Evolutionary conservation across 2,329 filamentous ascomycete species (phyloP).

Genomic region (Trichoderma sp.): DNA sequence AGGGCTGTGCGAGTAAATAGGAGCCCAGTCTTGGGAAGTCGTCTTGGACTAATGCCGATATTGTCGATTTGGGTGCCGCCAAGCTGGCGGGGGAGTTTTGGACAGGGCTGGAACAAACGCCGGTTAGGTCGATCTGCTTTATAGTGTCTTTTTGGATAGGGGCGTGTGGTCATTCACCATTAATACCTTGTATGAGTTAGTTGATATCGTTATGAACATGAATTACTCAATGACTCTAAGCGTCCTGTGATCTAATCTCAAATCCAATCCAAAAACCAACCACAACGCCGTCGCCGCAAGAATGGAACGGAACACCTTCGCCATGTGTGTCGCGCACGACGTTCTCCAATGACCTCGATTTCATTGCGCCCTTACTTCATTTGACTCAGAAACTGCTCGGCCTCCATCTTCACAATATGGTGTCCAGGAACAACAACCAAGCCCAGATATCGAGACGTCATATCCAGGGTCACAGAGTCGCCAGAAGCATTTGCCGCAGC

Average conservation of each 20-base stretch:
- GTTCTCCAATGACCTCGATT: background rate
- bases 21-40: constrained; percentile 16
- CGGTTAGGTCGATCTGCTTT: constrained; percentile 31
- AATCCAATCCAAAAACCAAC: background rate
- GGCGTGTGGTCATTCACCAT: constrained; percentile 37
- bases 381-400: constrained; percentile 73
- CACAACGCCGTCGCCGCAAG: background rate
- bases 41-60: constrained; percentile 26
- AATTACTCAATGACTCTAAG: background rate
- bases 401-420: constrained; percentile 83
- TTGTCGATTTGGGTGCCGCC: constrained; percentile 28
- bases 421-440: constrained; percentile 86
- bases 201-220: constrained; percentile 5
- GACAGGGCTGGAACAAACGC: constrained; percentile 25
- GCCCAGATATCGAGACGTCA: constrained; percentile 85
- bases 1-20: background rate
- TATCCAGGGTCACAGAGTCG: constrained; percentile 62
- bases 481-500: constrained; percentile 41
- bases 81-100: constrained; percentile 37
- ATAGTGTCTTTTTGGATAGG: constrained; percentile 33
- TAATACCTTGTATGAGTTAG: constrained; percentile 34
- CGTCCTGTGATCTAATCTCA: too few species aligned
- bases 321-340: too few species aligned
- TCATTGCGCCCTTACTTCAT: constrained; percentile 34
- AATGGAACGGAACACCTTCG: background rate